Percentiles rank a stretch among this genome's conserved stretches.
These are phyloP conservation scores for Emydomyces testavorans DNA, from an alignment of 2,329 filamentous ascomycete genomes.

Conservation along the genomic window DNA sequence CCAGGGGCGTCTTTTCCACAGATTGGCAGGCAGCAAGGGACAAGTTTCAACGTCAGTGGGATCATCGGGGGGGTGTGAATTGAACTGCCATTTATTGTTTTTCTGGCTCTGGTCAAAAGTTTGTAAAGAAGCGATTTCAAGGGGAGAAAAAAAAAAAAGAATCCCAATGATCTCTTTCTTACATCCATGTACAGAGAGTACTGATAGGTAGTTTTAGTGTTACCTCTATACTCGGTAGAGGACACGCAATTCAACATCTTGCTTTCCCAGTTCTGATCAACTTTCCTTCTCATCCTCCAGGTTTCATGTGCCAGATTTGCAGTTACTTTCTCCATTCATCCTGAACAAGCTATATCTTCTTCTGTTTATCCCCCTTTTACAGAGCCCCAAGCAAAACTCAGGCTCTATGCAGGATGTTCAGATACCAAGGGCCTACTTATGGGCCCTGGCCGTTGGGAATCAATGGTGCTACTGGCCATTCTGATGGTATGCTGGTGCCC, in stretches of 20 bases:
- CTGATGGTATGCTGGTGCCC: slow-evolving; percentile 16
- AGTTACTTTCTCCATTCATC: too few species aligned
- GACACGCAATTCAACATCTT: neutral
- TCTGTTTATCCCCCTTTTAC: neutral
- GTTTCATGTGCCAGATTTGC: neutral
- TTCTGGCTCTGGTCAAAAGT: too few species aligned
- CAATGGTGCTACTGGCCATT: slow-evolving; percentile 1
- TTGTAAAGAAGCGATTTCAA: too few species aligned
- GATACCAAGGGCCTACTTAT: slow-evolving; percentile 7
- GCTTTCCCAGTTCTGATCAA: neutral
- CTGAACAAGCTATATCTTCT: neutral
- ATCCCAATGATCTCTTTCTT: too few species aligned
- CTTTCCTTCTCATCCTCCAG: neutral
- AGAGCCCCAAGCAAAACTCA: neutral
- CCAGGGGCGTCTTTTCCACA: too few species aligned
- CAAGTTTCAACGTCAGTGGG: too few species aligned
- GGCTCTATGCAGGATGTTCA: slow-evolving; percentile 8
- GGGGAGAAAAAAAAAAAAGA: too few species aligned
- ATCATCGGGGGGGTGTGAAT: too few species aligned
- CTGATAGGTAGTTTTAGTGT: too few species aligned
- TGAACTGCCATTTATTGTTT: too few species aligned
- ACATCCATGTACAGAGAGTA: too few species aligned
- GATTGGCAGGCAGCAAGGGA: too few species aligned
- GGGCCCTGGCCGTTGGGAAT: slow-evolving; percentile 8
- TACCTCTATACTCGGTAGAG: neutral